Evolutionary conservation across 345 rosid species (phyloP).

Genomic region (Arabidopsis suecica): DNA sequence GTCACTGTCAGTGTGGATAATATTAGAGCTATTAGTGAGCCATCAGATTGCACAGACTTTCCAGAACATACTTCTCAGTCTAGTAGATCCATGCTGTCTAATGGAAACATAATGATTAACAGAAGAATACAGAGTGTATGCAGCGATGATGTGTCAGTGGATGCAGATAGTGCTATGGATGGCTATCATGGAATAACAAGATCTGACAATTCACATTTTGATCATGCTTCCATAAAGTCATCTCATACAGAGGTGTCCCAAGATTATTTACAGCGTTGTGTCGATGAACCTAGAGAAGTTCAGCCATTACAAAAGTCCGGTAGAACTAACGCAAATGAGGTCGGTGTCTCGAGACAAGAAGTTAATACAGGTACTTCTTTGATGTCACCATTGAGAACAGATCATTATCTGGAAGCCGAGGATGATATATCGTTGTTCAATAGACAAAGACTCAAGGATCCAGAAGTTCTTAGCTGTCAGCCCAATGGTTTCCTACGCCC

Average conservation of each 20-base stretch:
- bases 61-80: constrained; percentile 39
- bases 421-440: constrained; percentile 76
- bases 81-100: constrained; percentile 20
- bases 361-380: constrained; percentile 43
- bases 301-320: constrained; percentile 38
- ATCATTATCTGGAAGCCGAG: constrained; percentile 55
- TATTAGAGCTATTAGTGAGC: constrained; percentile 40
- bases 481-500: constrained; percentile 50
- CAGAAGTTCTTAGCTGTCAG: constrained; percentile 62
- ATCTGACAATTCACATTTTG: constrained; percentile 42
- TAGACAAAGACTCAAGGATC: constrained; percentile 78
- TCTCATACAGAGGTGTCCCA: constrained; percentile 46
- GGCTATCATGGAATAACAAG: constrained; percentile 47
- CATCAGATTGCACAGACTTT: constrained; percentile 39
- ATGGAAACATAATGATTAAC: constrained; percentile 32
- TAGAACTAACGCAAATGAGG: constrained; percentile 42
- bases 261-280: constrained; percentile 36
- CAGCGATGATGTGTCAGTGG: constrained; percentile 49
- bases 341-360: constrained; percentile 41
- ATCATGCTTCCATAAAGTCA: constrained; percentile 48
- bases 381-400: constrained; percentile 36
- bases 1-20: constrained; percentile 43
- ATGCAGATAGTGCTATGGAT: constrained; percentile 49
- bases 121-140: constrained; percentile 44
- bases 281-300: constrained; percentile 48